Base-by-base conservation (phyloP, 495 filamentous ascomycete genomes). In the Oleoguttula mirabilis region DNA sequence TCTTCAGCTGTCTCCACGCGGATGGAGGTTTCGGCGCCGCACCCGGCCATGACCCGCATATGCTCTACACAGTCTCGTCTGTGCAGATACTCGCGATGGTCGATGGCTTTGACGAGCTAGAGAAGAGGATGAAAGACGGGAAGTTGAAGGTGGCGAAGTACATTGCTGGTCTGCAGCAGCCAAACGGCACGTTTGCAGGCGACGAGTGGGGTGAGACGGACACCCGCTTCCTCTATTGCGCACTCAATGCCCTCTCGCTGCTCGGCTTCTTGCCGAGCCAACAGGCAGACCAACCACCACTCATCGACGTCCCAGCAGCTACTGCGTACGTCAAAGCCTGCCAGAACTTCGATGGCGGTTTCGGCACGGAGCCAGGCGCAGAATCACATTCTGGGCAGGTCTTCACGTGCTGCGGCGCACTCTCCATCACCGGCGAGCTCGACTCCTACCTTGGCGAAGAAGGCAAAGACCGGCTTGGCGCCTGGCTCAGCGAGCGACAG, bases 151-250 rank as follows among this genome's bases (percentile, higher is more conserved):
- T 88, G 38, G 85, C 75, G 35, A 67, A 75, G 51, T 88, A 80
- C 66, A 84, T 98, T 47, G 79, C 86, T 31, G 63, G 64, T 41
- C 70, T 94, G 41, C 90, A 98, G 55, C 76, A 94, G 52, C 66
- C 82, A 49, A 84, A 79, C 20, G 90, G 90, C 44, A 83, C 78
- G 1, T 95, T 98, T 57, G 76, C 77, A 48, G 90, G 90, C 30
- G 92, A 96, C 50, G 78, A 93, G 60, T 98, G 87, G 87, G 90
- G 92, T 7, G 90, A 98, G 64, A 75, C 75, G 39, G 90, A 98
- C 62, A 96, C 92, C 5, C 76, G 90, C 10, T 98, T 98, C 58
- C 69, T 96, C 3, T 95, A 88, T 57, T 79, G 80, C 25, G 83
- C 86, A 3, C 66, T 96, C 41, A 88, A 85, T 60, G 81, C 83